Evolutionary conservation across 345 rosid species (phyloP).

Genomic region (Salix exigua): DNA sequence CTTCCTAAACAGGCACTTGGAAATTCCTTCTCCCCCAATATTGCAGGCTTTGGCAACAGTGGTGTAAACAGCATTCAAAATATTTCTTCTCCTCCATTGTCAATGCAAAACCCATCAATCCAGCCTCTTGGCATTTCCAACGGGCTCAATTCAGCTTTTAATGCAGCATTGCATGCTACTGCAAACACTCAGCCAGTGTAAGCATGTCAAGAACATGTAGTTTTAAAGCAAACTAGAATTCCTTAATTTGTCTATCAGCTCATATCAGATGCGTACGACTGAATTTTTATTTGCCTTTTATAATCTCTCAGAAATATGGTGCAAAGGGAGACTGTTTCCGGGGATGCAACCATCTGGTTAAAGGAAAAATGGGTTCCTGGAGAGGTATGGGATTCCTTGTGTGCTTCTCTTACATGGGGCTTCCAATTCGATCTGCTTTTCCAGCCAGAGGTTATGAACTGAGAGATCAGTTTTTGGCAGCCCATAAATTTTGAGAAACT

Average conservation of each 20-base stretch:
- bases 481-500: not conserved
- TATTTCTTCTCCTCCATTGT: slow-evolving; percentile 21
- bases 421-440: not conserved
- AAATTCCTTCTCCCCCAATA: slow-evolving; percentile 19
- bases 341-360: slow-evolving; percentile 60
- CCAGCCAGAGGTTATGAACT: not conserved
- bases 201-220: slow-evolving; percentile 13
- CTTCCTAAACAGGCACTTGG: slow-evolving; percentile 19
- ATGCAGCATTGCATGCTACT: slow-evolving; percentile 19
- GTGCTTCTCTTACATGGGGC: not conserved
- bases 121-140: slow-evolving; percentile 12
- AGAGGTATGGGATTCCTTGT: slow-evolving; percentile 46
- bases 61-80: slow-evolving; percentile 11
- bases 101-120: slow-evolving; percentile 19
- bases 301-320: slow-evolving; percentile 37
- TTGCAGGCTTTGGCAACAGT: slow-evolving; percentile 22
- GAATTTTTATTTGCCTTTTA: not conserved
- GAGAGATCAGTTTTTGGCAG: not conserved
- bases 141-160: slow-evolving; percentile 16
- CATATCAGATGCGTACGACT: not conserved
- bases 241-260: not conserved
- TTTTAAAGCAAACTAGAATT: not conserved
- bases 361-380: slow-evolving; percentile 80
- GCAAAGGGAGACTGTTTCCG: slow-evolving; percentile 32
- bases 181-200: slow-evolving; percentile 25